Evolutionary conservation across 495 filamentous ascomycete genomes (phyloP).

Genomic region (Penicillium steckii): DNA sequence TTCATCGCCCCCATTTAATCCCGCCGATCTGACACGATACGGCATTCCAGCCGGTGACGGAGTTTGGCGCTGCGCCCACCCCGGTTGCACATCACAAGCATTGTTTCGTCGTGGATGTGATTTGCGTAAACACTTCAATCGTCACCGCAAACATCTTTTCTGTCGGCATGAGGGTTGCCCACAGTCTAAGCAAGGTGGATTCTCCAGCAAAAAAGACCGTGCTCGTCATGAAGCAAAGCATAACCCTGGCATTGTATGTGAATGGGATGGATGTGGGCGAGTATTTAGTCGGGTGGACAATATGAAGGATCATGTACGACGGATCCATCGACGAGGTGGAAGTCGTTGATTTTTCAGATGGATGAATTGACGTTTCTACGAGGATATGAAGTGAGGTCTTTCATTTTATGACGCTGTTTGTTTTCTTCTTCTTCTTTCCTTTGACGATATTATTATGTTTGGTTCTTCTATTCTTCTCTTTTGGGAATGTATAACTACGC

Average conservation of each 20-base stretch:
- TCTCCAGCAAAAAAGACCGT: conserved; percentile 64
- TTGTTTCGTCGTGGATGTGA: conserved; percentile 61
- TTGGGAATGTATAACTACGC: conserved; percentile 3
- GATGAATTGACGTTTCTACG: background rate
- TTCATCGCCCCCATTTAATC: conserved; percentile 15
- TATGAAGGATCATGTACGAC: conserved; percentile 58
- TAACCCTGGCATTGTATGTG: conserved; percentile 57
- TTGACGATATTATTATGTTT: background rate
- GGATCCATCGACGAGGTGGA: conserved; percentile 40
- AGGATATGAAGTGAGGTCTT: too few relatives aligned
- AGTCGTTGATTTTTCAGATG: conserved; percentile 6
- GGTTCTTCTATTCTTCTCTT: background rate
- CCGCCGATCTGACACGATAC: conserved; percentile 30
- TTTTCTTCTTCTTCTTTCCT: background rate
- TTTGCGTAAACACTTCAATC: conserved; percentile 62
- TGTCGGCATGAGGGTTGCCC: conserved; percentile 62
- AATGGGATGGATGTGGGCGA: conserved; percentile 56
- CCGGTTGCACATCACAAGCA: conserved; percentile 54
- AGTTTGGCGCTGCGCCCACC: conserved; percentile 57
- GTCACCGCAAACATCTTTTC: conserved; percentile 61
- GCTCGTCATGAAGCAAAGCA: conserved; percentile 63
- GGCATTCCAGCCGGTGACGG: conserved; percentile 31
- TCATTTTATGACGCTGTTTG: background rate
- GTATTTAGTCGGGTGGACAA: conserved; percentile 65
- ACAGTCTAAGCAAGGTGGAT: conserved; percentile 54